Evolutionary conservation across 768 basidiomycete genomes (phyloP).

Genomic region (Saitozyma podzolica): DNA sequence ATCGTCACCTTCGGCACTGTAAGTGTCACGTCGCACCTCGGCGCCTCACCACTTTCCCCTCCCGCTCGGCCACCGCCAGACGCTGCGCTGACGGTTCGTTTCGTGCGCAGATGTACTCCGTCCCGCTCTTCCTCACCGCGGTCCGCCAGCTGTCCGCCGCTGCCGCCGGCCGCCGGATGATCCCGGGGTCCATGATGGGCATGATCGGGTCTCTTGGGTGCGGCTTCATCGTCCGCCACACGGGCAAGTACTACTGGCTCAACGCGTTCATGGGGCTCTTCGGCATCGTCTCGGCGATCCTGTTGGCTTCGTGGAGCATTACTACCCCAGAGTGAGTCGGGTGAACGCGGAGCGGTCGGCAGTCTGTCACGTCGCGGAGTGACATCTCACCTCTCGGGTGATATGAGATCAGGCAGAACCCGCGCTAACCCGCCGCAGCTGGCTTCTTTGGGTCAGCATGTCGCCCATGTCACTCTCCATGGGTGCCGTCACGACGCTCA

Average conservation of each 20-base stretch:
- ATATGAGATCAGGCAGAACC: not conserved
- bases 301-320: slow-evolving; percentile 68
- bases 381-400: not conserved
- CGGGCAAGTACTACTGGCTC: slow-evolving; percentile 77
- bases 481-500: slow-evolving; percentile 25
- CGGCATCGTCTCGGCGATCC: slow-evolving; percentile 62
- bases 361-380: too few species aligned
- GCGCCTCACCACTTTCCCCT: not conserved
- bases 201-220: slow-evolving; percentile 80
- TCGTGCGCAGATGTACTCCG: slow-evolving; percentile 67
- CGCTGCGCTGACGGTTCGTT: not conserved
- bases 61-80: not conserved
- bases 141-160: slow-evolving; percentile 70
- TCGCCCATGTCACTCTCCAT: slow-evolving; percentile 65
- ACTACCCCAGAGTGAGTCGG: slow-evolving; percentile 58
- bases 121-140: slow-evolving; percentile 82
- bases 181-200: slow-evolving; percentile 82
- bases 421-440: slow-evolving; percentile 3
- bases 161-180: slow-evolving; percentile 72
- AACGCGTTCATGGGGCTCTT: slow-evolving; percentile 68
- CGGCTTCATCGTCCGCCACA: slow-evolving; percentile 68
- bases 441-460: slow-evolving; percentile 2
- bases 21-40: not conserved
- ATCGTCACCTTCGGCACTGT: slow-evolving; percentile 26
- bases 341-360: too few species aligned